phyloP scores from a whole-genome alignment of 352 stramenopile species.

The Globisporangium nagaii region DNA sequence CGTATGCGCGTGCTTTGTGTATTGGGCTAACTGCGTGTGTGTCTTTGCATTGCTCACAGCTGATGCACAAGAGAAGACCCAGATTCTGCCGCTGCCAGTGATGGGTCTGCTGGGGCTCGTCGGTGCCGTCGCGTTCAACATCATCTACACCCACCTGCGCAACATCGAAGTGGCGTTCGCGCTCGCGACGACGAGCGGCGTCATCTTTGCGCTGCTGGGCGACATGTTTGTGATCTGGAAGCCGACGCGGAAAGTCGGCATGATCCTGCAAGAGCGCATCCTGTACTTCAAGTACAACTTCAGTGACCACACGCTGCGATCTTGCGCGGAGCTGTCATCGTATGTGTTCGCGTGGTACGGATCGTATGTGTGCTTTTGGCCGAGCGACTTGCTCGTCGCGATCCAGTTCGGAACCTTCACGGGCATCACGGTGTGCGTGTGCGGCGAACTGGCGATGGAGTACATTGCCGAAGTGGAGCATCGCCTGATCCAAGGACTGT shows the following conservation, averaged over 20 bases:
- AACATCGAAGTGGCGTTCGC: conserved; percentile 82
- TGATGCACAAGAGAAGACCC: conserved; percentile 43
- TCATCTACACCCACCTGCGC: conserved; percentile 80
- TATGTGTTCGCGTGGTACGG: conserved; percentile 51
- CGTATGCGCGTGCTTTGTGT: no score
- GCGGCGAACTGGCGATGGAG: conserved; percentile 57
- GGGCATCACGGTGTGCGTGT: conserved; percentile 66
- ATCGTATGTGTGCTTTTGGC: conserved; percentile 71
- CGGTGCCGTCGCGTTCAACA: conserved; percentile 80
- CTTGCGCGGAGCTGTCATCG: conserved; percentile 50
- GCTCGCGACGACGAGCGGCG: conserved; percentile 66
- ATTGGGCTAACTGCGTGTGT: not conserved
- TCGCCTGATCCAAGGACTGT: conserved; percentile 45
- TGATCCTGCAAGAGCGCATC: conserved; percentile 76
- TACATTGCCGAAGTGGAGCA: conserved; percentile 61
- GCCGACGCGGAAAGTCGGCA: conserved; percentile 66
- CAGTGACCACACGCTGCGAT: conserved; percentile 41
- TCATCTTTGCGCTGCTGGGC: conserved; percentile 69
- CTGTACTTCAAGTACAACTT: conserved; percentile 61
- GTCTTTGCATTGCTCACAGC: conserved; percentile 13
- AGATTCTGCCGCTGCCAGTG: conserved; percentile 76
- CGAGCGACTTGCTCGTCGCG: conserved; percentile 57
- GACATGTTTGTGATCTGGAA: conserved; percentile 87
- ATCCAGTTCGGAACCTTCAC: conserved; percentile 72
- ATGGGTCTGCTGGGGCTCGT: conserved; percentile 75